These are phyloP conservation scores for Amaranthus palmeri DNA, from an alignment of 148 eudicot species.

Conservation along the genomic window DNA sequence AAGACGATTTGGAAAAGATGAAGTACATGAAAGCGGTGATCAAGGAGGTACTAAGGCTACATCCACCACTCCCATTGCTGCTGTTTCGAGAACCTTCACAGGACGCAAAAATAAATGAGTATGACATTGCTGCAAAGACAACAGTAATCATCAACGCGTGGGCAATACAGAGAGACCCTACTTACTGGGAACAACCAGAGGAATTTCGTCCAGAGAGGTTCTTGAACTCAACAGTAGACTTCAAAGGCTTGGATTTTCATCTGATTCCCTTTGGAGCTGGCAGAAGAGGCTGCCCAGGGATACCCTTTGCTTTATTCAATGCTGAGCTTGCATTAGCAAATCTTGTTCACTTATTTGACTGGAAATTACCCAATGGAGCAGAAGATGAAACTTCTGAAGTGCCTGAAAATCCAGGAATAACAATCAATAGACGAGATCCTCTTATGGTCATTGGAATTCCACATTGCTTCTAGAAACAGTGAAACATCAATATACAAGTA, in stretches of 20 bases:
- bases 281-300: slow-evolving; percentile 34
- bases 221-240: slow-evolving; percentile 14
- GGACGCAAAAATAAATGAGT: slow-evolving; percentile 25
- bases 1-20: slow-evolving; percentile 18
- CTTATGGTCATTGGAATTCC: slow-evolving; percentile 22
- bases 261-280: slow-evolving; percentile 40
- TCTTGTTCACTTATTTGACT: slow-evolving; percentile 23
- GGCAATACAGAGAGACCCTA: slow-evolving; percentile 35
- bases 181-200: slow-evolving; percentile 27
- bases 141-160: slow-evolving; percentile 28
- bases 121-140: slow-evolving; percentile 32
- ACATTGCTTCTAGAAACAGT: background rate
- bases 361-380: slow-evolving; percentile 21
- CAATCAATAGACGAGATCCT: slow-evolving; percentile 15
- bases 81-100: slow-evolving; percentile 19
- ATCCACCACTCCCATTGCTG: slow-evolving; percentile 27
- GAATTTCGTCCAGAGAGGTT: slow-evolving; percentile 37
- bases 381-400: slow-evolving; percentile 17
- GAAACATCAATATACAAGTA: background rate
- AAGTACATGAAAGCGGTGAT: slow-evolving; percentile 20
- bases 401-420: slow-evolving; percentile 14
- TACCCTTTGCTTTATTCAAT: slow-evolving; percentile 14
- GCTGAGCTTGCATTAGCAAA: slow-evolving; percentile 25
- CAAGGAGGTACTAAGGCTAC: slow-evolving; percentile 25
- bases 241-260: slow-evolving; percentile 22